Evolutionary conservation across 2,329 filamentous ascomycete genomes (phyloP), one percentile per base, ranked within the genome.

Genomic region (Fusarium lyarnte): DNA sequence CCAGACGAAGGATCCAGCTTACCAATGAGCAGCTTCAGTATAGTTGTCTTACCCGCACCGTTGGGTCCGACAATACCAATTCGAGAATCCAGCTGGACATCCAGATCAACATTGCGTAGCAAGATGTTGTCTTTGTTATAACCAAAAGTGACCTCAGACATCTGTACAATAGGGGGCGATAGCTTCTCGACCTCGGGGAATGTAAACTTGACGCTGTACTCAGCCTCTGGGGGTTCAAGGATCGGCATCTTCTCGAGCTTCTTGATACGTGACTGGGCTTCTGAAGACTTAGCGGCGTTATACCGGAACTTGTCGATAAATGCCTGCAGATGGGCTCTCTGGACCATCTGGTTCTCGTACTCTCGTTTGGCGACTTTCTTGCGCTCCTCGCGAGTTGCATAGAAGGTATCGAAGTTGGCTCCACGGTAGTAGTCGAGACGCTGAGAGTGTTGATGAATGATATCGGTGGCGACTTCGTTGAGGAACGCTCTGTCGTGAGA

Each of bases 251-350:
- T 94, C 83, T 99, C 97, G 70, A 99, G 87, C 82, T 99, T 99
- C 88, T 99, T 99, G 89, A 99, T 98, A 79, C 96, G 92, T 2
- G 95, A 98, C 81, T 99, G 96, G 3, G 96, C 96, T 86, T 99
- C 96, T 13, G 95, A 97, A 2, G 96, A 98, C 83, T 99, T 99
- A 79, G 95, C 96, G 33, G 96, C 96, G 80, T 99, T 99, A 88
- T 99, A 99, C 58, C 96, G 91, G 88, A 99, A 99, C 85, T 99
- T 99, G 88, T 99, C 96, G 84, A 99, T 99, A 84, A 99, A 99
- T 33, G 94, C 92, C 85, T 99, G 96, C 72, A 99, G 85, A 86
- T 99, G 96, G 36, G 94, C 94, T 76, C 96, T 90, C 82, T 95
- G 91, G 2, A 88, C 94, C 94, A 98, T 97, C 81, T 99, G 96